A percentile compares a stretch with the other conserved stretches of the same genome.
Conservation (phyloP, 306 rosid species). For the Corylus avellana region DNA sequence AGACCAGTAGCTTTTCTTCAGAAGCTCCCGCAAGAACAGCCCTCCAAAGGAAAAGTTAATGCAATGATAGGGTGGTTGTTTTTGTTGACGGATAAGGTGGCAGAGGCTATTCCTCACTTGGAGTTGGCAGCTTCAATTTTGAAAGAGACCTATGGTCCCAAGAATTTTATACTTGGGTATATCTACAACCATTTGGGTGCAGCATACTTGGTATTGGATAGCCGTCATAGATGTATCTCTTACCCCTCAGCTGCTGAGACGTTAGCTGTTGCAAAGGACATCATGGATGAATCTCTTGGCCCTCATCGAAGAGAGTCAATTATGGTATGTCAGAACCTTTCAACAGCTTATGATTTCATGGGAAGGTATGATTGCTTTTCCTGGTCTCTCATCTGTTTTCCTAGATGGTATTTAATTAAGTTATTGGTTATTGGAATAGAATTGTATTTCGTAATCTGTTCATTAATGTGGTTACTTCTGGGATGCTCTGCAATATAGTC, state of each 20-base stretch:
- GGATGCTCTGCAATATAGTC: not conserved
- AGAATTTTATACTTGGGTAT: conserved; percentile 90
- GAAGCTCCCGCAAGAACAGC: conserved; percentile 92
- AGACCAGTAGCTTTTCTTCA: conserved; percentile 69
- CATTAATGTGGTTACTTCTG: conserved; percentile 1
- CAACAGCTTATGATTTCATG: conserved; percentile 81
- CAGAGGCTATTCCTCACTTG: conserved; percentile 81
- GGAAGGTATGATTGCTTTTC: conserved; percentile 58
- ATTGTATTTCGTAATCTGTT: conserved; percentile 7
- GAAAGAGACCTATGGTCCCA: conserved; percentile 88
- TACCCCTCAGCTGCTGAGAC: conserved; percentile 75
- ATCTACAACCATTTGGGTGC: conserved; percentile 94
- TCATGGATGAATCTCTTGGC: conserved; percentile 91
- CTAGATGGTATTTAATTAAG: conserved; percentile 20
- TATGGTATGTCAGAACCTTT: conserved; percentile 84
- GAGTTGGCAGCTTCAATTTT: conserved; percentile 87
- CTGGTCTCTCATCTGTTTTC: conserved; percentile 15
- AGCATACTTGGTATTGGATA: conserved; percentile 83
- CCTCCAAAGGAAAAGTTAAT: conserved; percentile 79
- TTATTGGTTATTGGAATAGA: conserved; percentile 12
- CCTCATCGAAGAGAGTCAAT: conserved; percentile 87
- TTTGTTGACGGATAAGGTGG: conserved; percentile 79
- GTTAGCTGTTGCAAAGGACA: conserved; percentile 91
- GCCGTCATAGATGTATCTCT: conserved; percentile 47
- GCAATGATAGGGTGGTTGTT: conserved; percentile 92